Evolutionary conservation across 2,329 filamentous ascomycete species (phyloP).

Genomic region (Ilyonectria robusta): DNA sequence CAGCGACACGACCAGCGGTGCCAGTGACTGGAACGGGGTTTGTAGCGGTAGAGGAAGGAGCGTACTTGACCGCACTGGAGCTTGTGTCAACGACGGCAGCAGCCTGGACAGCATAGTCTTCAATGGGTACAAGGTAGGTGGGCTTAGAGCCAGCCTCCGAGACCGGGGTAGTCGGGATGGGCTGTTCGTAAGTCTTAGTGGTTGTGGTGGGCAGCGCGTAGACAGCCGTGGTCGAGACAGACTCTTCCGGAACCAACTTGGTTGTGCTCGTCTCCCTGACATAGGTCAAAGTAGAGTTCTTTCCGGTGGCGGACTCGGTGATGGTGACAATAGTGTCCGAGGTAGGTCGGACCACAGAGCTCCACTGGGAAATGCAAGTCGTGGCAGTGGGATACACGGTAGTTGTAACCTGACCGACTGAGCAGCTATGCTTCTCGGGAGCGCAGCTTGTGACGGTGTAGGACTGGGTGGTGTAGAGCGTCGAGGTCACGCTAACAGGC

Average conservation of each 20-base stretch:
- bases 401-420: constrained; percentile 46
- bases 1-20: constrained; percentile 43
- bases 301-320: neutral
- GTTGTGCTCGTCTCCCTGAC: constrained; percentile 2
- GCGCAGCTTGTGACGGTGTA: constrained; percentile 50
- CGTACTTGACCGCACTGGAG: neutral
- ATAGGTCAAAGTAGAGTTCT: neutral
- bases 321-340: neutral
- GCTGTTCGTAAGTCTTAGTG: neutral
- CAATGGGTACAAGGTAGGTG: constrained; percentile 9
- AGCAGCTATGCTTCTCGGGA: constrained; percentile 47
- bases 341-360: neutral
- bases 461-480: constrained; percentile 41
- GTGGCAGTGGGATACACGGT: constrained; percentile 47
- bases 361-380: constrained; percentile 49
- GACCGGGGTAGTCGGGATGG: neutral
- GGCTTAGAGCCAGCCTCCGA: constrained; percentile 3
- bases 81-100: constrained; percentile 5
- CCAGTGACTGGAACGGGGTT: constrained; percentile 38
- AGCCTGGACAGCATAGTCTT: constrained; percentile 16
- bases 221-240: constrained; percentile 23
- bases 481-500: constrained; percentile 29
- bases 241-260: neutral
- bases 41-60: constrained; percentile 10
- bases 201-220: neutral